phyloP scores from a whole-genome alignment of 441 rosid genomes.

The Bruguiera hainesii region DNA sequence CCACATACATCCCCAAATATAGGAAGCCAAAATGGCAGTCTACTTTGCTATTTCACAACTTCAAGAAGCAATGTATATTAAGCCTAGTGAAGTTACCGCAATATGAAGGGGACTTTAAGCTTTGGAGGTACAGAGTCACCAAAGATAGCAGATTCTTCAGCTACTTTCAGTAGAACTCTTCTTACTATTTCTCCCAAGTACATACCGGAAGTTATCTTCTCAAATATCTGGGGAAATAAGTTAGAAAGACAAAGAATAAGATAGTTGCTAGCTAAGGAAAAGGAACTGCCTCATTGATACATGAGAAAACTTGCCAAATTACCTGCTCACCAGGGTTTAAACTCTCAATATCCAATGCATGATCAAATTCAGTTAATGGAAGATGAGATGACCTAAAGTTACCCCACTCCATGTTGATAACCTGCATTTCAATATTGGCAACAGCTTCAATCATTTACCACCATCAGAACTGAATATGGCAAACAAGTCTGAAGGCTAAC shows the following conservation, averaged over 20 bases:
- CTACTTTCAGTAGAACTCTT: slow-evolving; percentile 66
- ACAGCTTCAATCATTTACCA: slow-evolving; percentile 2
- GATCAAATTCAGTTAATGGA: slow-evolving; percentile 68
- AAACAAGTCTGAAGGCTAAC: slow-evolving; percentile 31
- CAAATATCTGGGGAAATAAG: slow-evolving; percentile 52
- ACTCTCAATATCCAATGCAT: slow-evolving; percentile 52
- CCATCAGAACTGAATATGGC: neutral
- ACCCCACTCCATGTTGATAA: slow-evolving; percentile 92
- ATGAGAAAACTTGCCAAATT: neutral
- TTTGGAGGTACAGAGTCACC: slow-evolving; percentile 74
- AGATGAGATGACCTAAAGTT: slow-evolving; percentile 71
- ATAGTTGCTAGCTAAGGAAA: neutral
- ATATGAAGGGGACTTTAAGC: slow-evolving; percentile 63
- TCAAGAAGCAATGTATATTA: neutral
- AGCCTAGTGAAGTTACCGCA: slow-evolving; percentile 44
- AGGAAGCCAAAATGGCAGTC: neutral
- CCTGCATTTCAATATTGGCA: slow-evolving; percentile 34
- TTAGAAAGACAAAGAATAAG: neutral
- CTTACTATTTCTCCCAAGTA: slow-evolving; percentile 92
- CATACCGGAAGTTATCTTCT: slow-evolving; percentile 92
- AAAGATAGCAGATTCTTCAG: slow-evolving; percentile 82
- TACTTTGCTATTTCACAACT: too few species aligned
- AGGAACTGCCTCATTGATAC: neutral
- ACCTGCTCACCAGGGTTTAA: slow-evolving; percentile 83
- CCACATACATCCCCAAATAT: neutral